These are phyloP conservation scores for Lachnellula cervina DNA, from an alignment of 2,329 filamentous ascomycete species.

Conservation along the genomic window DNA sequence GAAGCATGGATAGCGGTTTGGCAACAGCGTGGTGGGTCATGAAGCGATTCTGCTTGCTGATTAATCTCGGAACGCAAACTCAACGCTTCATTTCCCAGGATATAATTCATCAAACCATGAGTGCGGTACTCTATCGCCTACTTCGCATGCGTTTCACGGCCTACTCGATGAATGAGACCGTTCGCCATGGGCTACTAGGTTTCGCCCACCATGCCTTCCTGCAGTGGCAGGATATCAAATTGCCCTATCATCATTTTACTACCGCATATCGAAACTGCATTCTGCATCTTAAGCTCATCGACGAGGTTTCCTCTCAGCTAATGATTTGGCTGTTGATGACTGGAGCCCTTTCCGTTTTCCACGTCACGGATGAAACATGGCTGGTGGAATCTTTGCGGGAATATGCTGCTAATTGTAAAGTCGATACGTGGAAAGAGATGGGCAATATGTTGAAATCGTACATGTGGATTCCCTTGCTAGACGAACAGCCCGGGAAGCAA, in stretches of 20 bases:
- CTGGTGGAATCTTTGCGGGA: slow-evolving; percentile 15
- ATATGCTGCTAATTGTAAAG: slow-evolving; percentile 12
- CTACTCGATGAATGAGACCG: slow-evolving; percentile 31
- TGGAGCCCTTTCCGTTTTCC: slow-evolving; percentile 20
- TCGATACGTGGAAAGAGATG: slow-evolving; percentile 18
- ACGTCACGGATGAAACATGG: slow-evolving; percentile 17
- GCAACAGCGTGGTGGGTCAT: slow-evolving; percentile 20
- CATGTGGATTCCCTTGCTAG: slow-evolving; percentile 32
- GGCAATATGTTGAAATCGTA: slow-evolving; percentile 24
- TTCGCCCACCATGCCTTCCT: slow-evolving; percentile 38
- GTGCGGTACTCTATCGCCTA: slow-evolving; percentile 36
- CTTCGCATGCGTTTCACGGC: slow-evolving; percentile 31
- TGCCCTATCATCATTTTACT: slow-evolving; percentile 18
- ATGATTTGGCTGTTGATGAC: slow-evolving; percentile 23
- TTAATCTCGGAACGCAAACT: slow-evolving; percentile 25
- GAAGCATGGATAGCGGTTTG: slow-evolving; percentile 17
- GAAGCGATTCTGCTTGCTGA: slow-evolving; percentile 25
- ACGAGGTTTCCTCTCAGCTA: slow-evolving; percentile 9
- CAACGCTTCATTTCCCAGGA: slow-evolving; percentile 14
- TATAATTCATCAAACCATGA: slow-evolving; percentile 16
- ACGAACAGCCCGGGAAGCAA: slow-evolving; percentile 28
- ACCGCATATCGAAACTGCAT: slow-evolving; percentile 14
- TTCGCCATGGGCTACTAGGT: slow-evolving; percentile 37
- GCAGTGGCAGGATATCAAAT: slow-evolving; percentile 29
- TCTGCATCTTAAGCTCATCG: not conserved